Conservation (phyloP, 371 early-diverging fungal species). For the Quaeritorhiza haematococci region DNA sequence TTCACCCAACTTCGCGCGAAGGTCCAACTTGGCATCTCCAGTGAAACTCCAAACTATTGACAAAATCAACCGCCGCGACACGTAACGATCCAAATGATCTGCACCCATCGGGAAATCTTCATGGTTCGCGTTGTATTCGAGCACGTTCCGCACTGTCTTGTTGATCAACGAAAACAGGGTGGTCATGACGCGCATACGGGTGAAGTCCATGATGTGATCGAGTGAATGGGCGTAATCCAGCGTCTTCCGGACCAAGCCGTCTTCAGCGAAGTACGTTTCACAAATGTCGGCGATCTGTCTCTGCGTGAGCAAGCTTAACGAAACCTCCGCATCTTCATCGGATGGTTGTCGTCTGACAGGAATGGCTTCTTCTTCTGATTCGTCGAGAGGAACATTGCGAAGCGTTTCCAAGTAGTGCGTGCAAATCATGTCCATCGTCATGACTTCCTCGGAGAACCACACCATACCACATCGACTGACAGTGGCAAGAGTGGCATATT, state of each 20-base stretch:
- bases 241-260: slow-evolving; percentile 71
- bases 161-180: slow-evolving; percentile 90
- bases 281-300: slow-evolving; percentile 69
- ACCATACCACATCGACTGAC: slow-evolving; percentile 99
- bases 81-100: slow-evolving; percentile 72
- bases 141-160: slow-evolving; percentile 75
- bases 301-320: slow-evolving; percentile 40
- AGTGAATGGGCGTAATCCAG: slow-evolving; percentile 65
- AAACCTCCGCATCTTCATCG: slow-evolving; percentile 44
- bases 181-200: slow-evolving; percentile 73
- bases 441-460: slow-evolving; percentile 93
- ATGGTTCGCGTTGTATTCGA: slow-evolving; percentile 87
- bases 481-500: slow-evolving; percentile 97
- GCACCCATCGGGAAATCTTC: slow-evolving; percentile 84
- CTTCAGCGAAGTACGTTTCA: slow-evolving; percentile 62
- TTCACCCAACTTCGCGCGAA: slow-evolving; percentile 73
- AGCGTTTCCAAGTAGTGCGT: slow-evolving; percentile 79
- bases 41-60: slow-evolving; percentile 93
- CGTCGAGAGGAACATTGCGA: slow-evolving; percentile 73
- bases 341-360: too few relatives aligned
- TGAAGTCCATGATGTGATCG: slow-evolving; percentile 97
- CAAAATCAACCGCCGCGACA: slow-evolving; percentile 75
- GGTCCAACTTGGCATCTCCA: slow-evolving; percentile 81
- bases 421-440: slow-evolving; percentile 76
- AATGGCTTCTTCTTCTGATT: slow-evolving; percentile 64